Evolutionary conservation across 1,139 yeast species (phyloP), one percentile per base, ranked within the genome.

Genomic region (Meyerozyma carpophila): DNA sequence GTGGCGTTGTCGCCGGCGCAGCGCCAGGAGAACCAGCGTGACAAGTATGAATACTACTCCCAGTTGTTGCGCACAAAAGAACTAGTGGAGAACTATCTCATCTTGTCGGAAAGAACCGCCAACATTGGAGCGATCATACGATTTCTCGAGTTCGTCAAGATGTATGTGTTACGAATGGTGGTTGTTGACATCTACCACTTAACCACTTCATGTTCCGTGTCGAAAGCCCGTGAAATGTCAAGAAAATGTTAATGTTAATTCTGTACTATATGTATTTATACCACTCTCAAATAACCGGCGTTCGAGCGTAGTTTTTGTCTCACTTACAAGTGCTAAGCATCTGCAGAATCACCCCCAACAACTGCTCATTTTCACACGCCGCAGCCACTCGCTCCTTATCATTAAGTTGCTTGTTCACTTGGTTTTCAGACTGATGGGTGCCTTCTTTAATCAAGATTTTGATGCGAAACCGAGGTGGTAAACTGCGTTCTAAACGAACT

Each of bases 341-440:
- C 53, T 87, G 91, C 55, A 90, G 85, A 40, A 94, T 86, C 14
- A 94, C 98, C 28, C 81, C 77, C 45, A 91, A 68, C 39, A 94
- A 71, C 66, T 94, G 98, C 47, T 88, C 96, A 55, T 94, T 94
- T 58, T 94, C 98, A 65, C 98, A 91, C 0, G 99, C 99, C 14
- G 98, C 98, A 25, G 97, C 96, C 0, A 93, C 98, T 50, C 99
- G 73, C 63, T 94, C 99, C 66, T 94, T 94, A 61, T 94, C 99
- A 59, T 93, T 93, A 50, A 94, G 76, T 65, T 94, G 99, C 59
- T 93, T 91, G 63, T 94, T 94, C 27, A 94, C 98, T 58, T 93
- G 98, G 51, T 79, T 80, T 59, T 94, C 98, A 55, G 95, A 87
- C 62, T 93, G 98, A 61, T 94, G 99, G 1, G 96, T 81, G 1